Evolutionary conservation across 352 stramenopile genomes (phyloP), one percentile per base, ranked within the genome.

Genomic region (Globisporangium paroecandrum): DNA sequence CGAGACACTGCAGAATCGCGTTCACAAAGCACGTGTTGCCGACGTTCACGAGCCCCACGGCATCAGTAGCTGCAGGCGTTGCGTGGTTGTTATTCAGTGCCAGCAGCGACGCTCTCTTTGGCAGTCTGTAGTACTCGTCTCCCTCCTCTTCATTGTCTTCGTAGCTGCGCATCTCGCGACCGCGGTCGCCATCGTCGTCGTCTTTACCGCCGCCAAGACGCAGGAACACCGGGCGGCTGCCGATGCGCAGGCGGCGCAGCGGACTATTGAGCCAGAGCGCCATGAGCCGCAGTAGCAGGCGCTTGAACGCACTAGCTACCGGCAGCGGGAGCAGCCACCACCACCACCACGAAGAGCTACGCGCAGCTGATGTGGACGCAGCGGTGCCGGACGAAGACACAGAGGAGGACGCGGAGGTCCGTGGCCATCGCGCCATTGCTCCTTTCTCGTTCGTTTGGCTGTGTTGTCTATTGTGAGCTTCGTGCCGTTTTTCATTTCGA

Each of bases 11-110:
- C 22, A 92, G 46, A 15, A 91, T 79, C n/a, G 85, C 79, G 64
- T 89, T 92, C 34, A 89, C 73, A 71, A 93, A 93, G 75, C 85
- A 94, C 58, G 80, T 79, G 54, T 94, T 92, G 65, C 83, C 82
- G 62, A 69, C 78, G 69, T 94, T 94, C n/a, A 70, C 59, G 1
- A 93, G 75, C 9, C 83, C 83, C 1, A 66, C 64, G 51, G 77
- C 75, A n/a, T 38, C 58, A 10, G 22, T 22, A 6, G 27, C 27
- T 9, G 51, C 5, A 29, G 15, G 4, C 6, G 18, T 24, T 7
- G 22, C 47, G 7, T 58, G 27, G 10, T 36, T 51, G 18, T 9
- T 51, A 20, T 51, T 51, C 5, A 51, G 18, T 7, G 29, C 20
- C 47, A 27, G 20, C 47, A 38, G 27, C 7, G 27, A 5, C 12